Evolutionary conservation across 2,329 filamentous ascomycete species (phyloP).

Genomic region (Bipolaris cookei): DNA sequence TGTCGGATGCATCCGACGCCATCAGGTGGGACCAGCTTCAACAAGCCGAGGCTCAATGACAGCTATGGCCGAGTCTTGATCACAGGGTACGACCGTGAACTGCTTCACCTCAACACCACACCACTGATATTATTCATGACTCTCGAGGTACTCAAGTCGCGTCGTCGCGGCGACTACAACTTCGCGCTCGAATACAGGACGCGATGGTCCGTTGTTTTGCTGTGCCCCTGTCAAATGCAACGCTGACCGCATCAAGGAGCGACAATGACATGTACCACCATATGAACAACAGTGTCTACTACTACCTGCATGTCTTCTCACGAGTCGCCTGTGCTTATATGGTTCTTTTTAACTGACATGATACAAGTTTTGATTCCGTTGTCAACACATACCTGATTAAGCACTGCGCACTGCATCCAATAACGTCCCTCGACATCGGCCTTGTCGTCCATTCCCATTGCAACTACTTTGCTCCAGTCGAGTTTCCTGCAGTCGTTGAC

Average conservation of each 20-base stretch:
- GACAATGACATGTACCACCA: conserved; percentile 97
- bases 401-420: conserved; percentile 75
- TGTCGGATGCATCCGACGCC: too few species aligned
- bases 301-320: conserved; percentile 65
- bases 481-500: conserved; percentile 82
- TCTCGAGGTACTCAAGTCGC: conserved; percentile 58
- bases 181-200: conserved; percentile 84
- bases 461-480: conserved; percentile 81
- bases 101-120: neutral
- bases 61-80: neutral
- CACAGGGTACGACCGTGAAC: neutral
- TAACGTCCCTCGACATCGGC: conserved; percentile 73
- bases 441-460: conserved; percentile 86
- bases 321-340: neutral
- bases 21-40: neutral
- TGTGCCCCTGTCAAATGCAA: neutral
- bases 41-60: conserved; percentile 9
- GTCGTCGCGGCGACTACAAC: conserved; percentile 74
- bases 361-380: conserved; percentile 74
- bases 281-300: conserved; percentile 90
- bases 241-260: conserved; percentile 58
- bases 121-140: conserved; percentile 30
- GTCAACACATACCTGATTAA: conserved; percentile 88
- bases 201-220: conserved; percentile 69
- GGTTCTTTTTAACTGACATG: conserved; percentile 3